Evolutionary conservation across 148 eudicot species (phyloP), one percentile per base, ranked within the genome.

Genomic region (Bassia scoparia): DNA sequence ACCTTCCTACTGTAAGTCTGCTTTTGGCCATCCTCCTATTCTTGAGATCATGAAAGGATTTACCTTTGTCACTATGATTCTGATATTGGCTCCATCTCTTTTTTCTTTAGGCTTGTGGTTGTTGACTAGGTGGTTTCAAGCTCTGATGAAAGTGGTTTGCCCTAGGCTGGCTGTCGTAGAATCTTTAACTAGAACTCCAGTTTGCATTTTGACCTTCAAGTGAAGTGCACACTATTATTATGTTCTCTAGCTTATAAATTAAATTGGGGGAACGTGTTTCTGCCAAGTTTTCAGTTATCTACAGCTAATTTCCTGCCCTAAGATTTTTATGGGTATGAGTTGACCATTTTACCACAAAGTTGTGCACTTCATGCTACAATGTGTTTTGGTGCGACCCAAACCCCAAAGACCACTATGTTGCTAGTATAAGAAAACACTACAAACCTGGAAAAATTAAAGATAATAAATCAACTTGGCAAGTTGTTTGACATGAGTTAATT

Each of bases 1-100:
- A 34, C 80, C 71, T 76, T 55, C 65, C n/a, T 81, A 68, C 83
- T 79, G 88, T 88, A 86, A 89, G 93, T 89, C 77, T 67, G 70
- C 73, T 58, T 67, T 81, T 77, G 65, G 78, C 74, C 56, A 71
- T 76, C 75, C 77, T 74, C 70, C 62, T 67, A 70, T 81, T 54
- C 65, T 76, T 74, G 70, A 72, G 69, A 78, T 81, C 37, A 67
- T 76, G 69, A 62, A 72, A 81, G 84, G 90, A 72, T 43, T 81
- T 55, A 74, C 78, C 79, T 74, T 38, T 75, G 69, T 61, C 80
- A 24, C 74, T 61, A 61, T 79, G 73, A 76, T 80, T 80, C 81
- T 83, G 79, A 82, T 76, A 30, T 69, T 81, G 75, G 82, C 74
- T 82, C 80, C 81, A 37, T 77, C 78, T 80, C 73, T 79, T 71